Base-by-base conservation (phyloP, 2,329 filamentous ascomycete species). In the Blumeria hordei region DNA sequence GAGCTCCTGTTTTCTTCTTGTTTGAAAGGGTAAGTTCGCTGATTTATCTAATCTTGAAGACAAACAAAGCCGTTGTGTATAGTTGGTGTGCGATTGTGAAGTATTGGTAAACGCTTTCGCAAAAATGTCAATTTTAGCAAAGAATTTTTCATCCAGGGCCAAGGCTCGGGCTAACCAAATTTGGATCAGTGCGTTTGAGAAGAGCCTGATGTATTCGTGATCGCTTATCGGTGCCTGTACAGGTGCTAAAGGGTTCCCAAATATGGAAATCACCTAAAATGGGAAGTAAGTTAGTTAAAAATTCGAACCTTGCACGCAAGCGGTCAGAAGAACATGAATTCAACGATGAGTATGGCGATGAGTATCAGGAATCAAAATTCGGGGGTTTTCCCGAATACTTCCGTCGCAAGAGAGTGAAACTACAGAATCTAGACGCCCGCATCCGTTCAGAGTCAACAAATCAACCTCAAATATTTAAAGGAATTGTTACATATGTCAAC, bases 381-480 rank as follows among this genome's bases (percentile, higher is more conserved):
- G 86, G 87, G 32, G 90, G 88, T 8, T 93, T 96, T 63, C 69
- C 74, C 28, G 90, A 96, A 64, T 98, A 96, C 67, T 93, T 95
- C 66, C 77, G 88, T 53, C 81, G 88, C 55, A 98, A 98, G 72
- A 95, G 94, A 73, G 80, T 94, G 67, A 98, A 98, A 66, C 75
- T 98, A 3, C 92, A 96, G 67, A 98, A 98, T 64, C 76, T 92
- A 34, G 92, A 98, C 68, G 81, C 80, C 8, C 78, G 94, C 55
- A 72, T 94, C 47, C 81, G 90, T 57, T 75, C 83, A 35, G 71
- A 77, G 3, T 77, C 80, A 1, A 68, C 71, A 0, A 80, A 82
- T 60, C 86, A 84, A 59, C 86, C 88, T 9, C 79, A 78, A 58
- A 87, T 98, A 54, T 98, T 98, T 72, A 86, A 83, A 61, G 88